phyloP scores from a whole-genome alignment of 78 protist genomes.

The Bodo saltans region DNA sequence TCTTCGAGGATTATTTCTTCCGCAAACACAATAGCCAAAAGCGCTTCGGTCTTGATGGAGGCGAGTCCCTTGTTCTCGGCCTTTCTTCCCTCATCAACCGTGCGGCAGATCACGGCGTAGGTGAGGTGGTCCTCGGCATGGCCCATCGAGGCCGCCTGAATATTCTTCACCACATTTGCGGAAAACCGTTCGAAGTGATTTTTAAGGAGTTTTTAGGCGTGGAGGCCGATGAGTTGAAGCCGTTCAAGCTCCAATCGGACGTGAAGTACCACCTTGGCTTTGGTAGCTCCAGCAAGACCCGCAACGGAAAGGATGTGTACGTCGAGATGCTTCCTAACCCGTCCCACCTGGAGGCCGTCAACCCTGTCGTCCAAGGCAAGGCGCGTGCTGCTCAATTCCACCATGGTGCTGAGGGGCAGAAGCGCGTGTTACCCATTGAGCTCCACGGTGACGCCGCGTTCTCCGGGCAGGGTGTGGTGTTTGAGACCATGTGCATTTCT shows the following conservation, averaged over 20 bases:
- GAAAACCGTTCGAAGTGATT: conserved; percentile 48
- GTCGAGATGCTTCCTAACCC: conserved; percentile 84
- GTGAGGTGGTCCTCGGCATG: conserved; percentile 74
- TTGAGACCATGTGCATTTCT: conserved; percentile 71
- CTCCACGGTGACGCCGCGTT: conserved; percentile 97
- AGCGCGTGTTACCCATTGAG: conserved; percentile 30
- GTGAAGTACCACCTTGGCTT: conserved; percentile 83
- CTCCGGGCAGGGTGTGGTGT: conserved; percentile 88
- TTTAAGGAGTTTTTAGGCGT: conserved; percentile 54
- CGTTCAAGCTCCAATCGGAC: conserved; percentile 68
- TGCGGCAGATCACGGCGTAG: conserved; percentile 70
- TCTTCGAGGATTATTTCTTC: conserved; percentile 35
- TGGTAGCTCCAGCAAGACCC: not conserved
- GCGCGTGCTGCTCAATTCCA: conserved; percentile 83
- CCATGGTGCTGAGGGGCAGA: conserved; percentile 19
- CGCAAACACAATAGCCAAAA: conserved; percentile 48
- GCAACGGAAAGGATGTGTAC: not conserved
- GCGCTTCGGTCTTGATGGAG: conserved; percentile 93
- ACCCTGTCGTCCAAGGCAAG: conserved; percentile 92
- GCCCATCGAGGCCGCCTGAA: conserved; percentile 88
- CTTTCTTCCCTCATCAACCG: conserved; percentile 69
- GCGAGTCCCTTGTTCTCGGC: conserved; percentile 78
- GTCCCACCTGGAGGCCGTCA: conserved; percentile 87
- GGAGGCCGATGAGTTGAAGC: conserved; percentile 45
- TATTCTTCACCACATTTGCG: conserved; percentile 18